Percentiles rank a stretch among this genome's conserved stretches.
These are phyloP conservation scores for Bertia moriformis DNA, from an alignment of 2,329 filamentous ascomycete species.

Conservation along the genomic window DNA sequence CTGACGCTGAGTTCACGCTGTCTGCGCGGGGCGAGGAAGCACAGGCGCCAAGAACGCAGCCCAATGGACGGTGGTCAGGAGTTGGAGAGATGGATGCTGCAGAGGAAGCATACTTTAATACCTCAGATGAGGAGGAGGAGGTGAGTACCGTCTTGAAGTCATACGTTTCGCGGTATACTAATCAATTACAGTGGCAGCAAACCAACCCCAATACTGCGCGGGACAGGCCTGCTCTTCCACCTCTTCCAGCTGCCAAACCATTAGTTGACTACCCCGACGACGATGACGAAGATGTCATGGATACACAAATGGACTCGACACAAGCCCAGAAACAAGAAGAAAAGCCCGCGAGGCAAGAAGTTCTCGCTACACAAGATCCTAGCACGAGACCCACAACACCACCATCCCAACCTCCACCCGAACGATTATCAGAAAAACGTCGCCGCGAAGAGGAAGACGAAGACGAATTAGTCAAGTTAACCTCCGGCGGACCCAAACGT, in stretches of 20 bases:
- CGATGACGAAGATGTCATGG: conserved; percentile 15
- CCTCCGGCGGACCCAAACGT: background rate
- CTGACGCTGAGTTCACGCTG: conserved; percentile 40
- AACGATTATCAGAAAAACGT: conserved; percentile 52
- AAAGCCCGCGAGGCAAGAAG: conserved; percentile 4
- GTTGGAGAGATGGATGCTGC: conserved; percentile 45
- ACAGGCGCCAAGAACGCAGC: conserved; percentile 5
- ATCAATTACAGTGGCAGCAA: background rate
- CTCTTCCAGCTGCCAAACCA: background rate
- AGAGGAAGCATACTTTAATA: conserved; percentile 62
- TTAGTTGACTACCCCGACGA: conserved; percentile 1
- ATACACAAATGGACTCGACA: conserved; percentile 6
- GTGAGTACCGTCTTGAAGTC: background rate
- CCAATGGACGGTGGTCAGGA: conserved; percentile 32
- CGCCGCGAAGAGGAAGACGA: conserved; percentile 59
- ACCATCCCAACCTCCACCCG: conserved; percentile 25
- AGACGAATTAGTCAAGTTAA: conserved; percentile 52
- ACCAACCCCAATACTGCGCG: background rate
- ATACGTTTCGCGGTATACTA: too few species aligned
- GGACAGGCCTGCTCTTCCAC: background rate
- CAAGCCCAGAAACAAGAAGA: conserved; percentile 21
- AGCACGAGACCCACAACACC: conserved; percentile 4
- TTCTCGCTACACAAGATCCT: too few species aligned
- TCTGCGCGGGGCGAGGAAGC: conserved; percentile 33
- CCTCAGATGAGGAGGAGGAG: conserved; percentile 54